Conservation (phyloP, 106 monocot species). For the Posidonia australis region DNA sequence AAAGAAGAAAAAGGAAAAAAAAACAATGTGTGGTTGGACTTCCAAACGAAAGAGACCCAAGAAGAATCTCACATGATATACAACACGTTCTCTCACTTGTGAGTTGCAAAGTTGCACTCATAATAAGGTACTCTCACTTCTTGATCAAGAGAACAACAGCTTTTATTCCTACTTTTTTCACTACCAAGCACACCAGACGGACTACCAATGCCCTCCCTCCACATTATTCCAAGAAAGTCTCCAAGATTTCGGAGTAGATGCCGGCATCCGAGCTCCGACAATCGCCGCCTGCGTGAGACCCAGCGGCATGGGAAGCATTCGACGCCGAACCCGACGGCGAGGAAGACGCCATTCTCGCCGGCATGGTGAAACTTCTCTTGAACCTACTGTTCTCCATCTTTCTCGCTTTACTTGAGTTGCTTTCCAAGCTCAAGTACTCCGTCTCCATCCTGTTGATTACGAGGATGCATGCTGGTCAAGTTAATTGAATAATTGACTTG, state of each 20-base stretch:
- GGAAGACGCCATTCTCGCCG: slow-evolving; percentile 43
- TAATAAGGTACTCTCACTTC: too few relatives aligned
- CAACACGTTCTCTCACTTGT: too few relatives aligned
- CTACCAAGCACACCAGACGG: too few relatives aligned
- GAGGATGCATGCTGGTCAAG: background rate
- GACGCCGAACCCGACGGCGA: slow-evolving; percentile 28
- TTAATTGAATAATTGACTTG: too few relatives aligned
- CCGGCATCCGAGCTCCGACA: slow-evolving; percentile 40
- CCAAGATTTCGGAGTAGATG: slow-evolving; percentile 67
- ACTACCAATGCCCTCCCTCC: background rate
- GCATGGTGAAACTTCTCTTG: slow-evolving; percentile 78
- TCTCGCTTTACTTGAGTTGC: slow-evolving; percentile 31
- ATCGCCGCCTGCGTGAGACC: slow-evolving; percentile 17
- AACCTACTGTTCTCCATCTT: slow-evolving; percentile 43
- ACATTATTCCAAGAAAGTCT: slow-evolving; percentile 52
- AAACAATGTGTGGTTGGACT: too few relatives aligned
- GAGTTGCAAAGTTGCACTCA: too few relatives aligned
- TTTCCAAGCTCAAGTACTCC: slow-evolving; percentile 55
- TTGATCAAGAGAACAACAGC: too few relatives aligned
- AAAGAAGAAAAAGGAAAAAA: too few relatives aligned
- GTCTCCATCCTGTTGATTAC: background rate
- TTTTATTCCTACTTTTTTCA: too few relatives aligned
- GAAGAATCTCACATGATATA: too few relatives aligned
- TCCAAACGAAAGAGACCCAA: too few relatives aligned
- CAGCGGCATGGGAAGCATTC: slow-evolving; percentile 8